Percentiles rank a stretch among this genome's conserved stretches.
Evolutionary conservation across 306 rosid genomes (phyloP).

Genomic region (Geum urbanum): DNA sequence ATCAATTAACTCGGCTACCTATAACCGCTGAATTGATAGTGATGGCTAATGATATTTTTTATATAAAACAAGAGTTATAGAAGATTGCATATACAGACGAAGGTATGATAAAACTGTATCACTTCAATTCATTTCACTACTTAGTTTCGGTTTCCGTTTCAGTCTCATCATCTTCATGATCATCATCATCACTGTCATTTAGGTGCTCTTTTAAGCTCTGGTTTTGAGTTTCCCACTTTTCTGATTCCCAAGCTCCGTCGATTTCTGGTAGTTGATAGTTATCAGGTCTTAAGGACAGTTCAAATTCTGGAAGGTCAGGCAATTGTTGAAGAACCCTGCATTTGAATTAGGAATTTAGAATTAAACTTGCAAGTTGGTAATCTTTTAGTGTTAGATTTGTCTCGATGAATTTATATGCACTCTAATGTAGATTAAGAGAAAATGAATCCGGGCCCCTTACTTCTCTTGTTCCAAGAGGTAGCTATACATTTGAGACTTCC

Average conservation of each 20-base stretch:
- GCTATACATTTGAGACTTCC: constrained; percentile 83
- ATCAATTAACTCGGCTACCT: too few species aligned
- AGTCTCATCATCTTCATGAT: constrained; percentile 19
- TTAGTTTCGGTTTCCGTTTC: constrained; percentile 26
- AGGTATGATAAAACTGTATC: background rate
- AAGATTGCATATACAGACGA: background rate
- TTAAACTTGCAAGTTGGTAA: background rate
- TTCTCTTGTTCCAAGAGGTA: constrained; percentile 79
- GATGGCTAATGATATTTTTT: background rate
- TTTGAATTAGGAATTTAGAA: background rate
- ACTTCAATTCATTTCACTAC: background rate
- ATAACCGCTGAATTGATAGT: too few species aligned
- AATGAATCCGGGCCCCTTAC: constrained; percentile 40
- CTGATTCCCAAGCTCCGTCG: constrained; percentile 65
- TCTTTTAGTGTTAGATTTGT: background rate
- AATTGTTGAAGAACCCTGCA: constrained; percentile 70
- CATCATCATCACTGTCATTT: constrained; percentile 56
- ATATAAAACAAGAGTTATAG: background rate
- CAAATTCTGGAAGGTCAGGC: constrained; percentile 91
- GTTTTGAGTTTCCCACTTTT: constrained; percentile 51
- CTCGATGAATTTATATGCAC: background rate
- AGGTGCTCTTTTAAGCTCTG: constrained; percentile 74
- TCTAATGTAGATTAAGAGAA: background rate
- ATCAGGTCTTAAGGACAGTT: constrained; percentile 78
- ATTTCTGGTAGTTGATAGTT: constrained; percentile 66